phyloP scores from a whole-genome alignment of 176 grass and related monocot genomes.

The Eremochloa ophiuroides region DNA sequence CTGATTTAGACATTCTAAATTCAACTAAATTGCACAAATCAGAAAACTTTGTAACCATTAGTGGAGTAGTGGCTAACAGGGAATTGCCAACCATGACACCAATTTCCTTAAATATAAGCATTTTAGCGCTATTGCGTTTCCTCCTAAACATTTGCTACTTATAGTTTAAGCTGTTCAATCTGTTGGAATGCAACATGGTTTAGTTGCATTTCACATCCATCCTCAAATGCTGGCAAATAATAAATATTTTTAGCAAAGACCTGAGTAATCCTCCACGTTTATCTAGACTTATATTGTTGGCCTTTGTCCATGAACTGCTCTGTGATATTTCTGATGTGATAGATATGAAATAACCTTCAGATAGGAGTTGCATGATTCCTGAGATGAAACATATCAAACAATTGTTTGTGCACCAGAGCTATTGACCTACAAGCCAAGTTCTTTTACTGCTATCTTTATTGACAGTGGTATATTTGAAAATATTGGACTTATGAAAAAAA shows the following conservation, averaged over 20 bases:
- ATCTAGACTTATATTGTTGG: background rate
- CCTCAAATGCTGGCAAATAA: background rate
- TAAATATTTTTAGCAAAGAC: background rate
- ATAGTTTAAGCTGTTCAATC: constrained; percentile 17
- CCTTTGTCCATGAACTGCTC: background rate
- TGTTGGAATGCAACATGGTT: background rate
- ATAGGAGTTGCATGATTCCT: background rate
- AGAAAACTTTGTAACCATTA: background rate
- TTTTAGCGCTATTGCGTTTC: constrained; percentile 2
- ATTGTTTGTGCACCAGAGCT: background rate
- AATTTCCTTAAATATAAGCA: background rate
- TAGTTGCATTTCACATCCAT: constrained; percentile 1
- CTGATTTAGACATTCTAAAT: constrained; percentile 15
- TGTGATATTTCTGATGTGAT: constrained; percentile 2
- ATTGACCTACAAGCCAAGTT: background rate
- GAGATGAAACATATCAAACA: background rate
- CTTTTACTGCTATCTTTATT: background rate
- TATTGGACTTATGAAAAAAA: background rate
- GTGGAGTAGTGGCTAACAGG: background rate
- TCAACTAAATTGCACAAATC: constrained; percentile 13
- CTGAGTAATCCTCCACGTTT: background rate
- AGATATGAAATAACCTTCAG: background rate
- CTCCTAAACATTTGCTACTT: background rate
- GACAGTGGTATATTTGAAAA: background rate
- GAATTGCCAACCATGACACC: background rate